A percentile compares a stretch with the other conserved stretches of the same genome.
These are phyloP conservation scores for Ascodesmis nigricans DNA, from an alignment of 495 filamentous ascomycete genomes.

Conservation along the genomic window DNA sequence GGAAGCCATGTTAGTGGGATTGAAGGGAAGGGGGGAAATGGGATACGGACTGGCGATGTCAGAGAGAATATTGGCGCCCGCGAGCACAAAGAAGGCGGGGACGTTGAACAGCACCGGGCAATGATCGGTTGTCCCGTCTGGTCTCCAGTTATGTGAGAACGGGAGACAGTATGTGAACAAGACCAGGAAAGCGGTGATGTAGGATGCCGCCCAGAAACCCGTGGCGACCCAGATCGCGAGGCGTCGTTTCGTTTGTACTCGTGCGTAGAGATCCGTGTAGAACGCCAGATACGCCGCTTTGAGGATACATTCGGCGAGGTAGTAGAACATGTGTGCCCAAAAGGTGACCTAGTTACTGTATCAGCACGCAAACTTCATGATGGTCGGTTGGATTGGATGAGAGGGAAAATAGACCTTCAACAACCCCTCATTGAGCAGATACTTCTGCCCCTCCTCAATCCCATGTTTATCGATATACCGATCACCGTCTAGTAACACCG, in stretches of 20 bases:
- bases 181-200: background rate
- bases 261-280: background rate
- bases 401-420: background rate
- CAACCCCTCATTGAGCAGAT: background rate
- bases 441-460: background rate
- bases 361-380: too few relatives aligned
- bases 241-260: background rate
- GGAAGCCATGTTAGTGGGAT: background rate
- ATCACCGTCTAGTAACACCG: background rate
- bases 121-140: background rate
- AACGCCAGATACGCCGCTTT: conserved; percentile 1
- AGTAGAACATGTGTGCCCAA: conserved; percentile 1
- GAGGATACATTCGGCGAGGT: background rate
- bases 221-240: background rate
- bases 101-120: background rate
- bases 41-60: conserved; percentile 1
- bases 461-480: background rate
- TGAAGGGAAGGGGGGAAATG: background rate
- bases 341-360: conserved; percentile 1
- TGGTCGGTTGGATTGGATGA: too few relatives aligned
- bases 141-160: background rate
- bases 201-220: background rate
- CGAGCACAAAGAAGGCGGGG: background rate
- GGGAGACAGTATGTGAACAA: background rate
- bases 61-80: conserved; percentile 1